Evolutionary conservation across 1,284 basidiomycete genomes (phyloP).

Genomic region (Ustilago cynodontis): DNA sequence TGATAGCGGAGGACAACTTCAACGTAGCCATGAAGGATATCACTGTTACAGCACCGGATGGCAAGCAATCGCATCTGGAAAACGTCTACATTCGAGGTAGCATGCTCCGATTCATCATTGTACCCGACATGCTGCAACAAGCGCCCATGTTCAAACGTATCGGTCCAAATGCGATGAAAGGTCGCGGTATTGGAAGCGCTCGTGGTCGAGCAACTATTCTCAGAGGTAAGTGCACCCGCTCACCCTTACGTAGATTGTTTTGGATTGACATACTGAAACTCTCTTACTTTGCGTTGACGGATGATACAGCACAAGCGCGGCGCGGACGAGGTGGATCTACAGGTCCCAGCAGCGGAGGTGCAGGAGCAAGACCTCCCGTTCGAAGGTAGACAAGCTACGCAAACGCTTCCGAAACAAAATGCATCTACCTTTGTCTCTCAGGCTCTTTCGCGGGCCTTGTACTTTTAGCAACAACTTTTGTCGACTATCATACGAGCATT

Average conservation of each 20-base stretch:
- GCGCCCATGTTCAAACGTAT: conserved; percentile 99
- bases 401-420: background rate
- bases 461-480: conserved; percentile 26
- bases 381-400: conserved; percentile 31
- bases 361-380: conserved; percentile 30
- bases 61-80: conserved; percentile 98
- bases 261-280: conserved; percentile 2
- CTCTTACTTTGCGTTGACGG: background rate
- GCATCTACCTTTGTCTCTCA: background rate
- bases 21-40: conserved; percentile 97
- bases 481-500: conserved; percentile 7
- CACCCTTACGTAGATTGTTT: background rate
- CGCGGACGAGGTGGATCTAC: conserved; percentile 47
- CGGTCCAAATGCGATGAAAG: conserved; percentile 97
- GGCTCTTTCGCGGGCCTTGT: conserved; percentile 20
- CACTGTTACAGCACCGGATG: conserved; percentile 97
- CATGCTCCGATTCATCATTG: conserved; percentile 93
- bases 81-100: conserved; percentile 99
- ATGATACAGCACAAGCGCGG: conserved; percentile 47
- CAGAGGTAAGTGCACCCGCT: conserved; percentile 73
- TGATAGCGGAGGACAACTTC: conserved; percentile 93
- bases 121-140: conserved; percentile 98
- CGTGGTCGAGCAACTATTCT: conserved; percentile 96
- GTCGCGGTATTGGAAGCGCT: conserved; percentile 97
- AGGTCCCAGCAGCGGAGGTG: conserved; percentile 7